Evolutionary conservation across 306 rosid genomes (phyloP), one percentile per base, ranked within the genome.

Genomic region (Vigna unguiculata): DNA sequence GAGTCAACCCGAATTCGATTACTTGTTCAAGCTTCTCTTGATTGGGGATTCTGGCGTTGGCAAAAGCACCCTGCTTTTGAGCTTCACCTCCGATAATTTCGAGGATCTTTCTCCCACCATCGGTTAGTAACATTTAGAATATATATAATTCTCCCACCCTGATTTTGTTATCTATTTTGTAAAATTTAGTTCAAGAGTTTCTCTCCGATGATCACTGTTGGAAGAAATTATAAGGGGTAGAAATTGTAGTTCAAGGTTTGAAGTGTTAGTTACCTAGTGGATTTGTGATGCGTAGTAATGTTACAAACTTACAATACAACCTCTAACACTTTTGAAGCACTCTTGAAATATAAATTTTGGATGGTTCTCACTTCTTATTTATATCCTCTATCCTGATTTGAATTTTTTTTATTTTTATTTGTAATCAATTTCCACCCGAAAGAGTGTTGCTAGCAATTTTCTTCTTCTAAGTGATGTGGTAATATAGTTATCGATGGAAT

Each of bases 31-130:
- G 88, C 81, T 91, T 74, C 78, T 94, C 49, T 21, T 94, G 69
- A 90, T 91, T 55, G 97, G 97, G 51, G 97, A 91, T 71, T 90
- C 97, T 0, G 98, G 93, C 12, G 96, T 91, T 63, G 98, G 96
- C 25, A 93, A 93, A 79, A 93, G 98, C 86, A 83, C 90, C 9
- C 84, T 91, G 3, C 87, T 93, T 51, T 85, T 91, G 83, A 75
- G 90, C 32, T 90, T 90, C 84, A 94, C 91, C 5, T 88, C 94
- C 63, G 74, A 83, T 60, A 79, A 83, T 15, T 90, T 87, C 76
- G 96, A 91, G 61, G 91, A 93, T 72, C 97, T 91, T 77, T 90
- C 96, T 76, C 97, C 97, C 55, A 93, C 97, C 19, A 90, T 93
- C 6, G 97, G 98, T 93, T 47, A 36, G 60, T 36, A 51, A 55